Conservation (phyloP, 176 grass and related monocot genomes). For the Juncus inflexus region DNA sequence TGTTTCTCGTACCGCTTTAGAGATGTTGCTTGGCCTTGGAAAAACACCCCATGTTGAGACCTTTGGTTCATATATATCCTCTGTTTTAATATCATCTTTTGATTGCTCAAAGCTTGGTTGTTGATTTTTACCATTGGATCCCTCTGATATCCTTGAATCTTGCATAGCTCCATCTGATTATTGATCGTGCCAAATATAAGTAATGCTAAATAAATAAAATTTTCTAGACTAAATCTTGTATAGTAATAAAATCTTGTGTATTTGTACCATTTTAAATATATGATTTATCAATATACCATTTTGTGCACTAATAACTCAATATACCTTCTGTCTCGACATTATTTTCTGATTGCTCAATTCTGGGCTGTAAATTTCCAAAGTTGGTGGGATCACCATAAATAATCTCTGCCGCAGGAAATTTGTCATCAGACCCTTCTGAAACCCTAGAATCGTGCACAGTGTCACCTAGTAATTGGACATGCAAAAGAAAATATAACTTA, state of each 20-base stretch:
- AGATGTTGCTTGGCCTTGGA: slow-evolving; percentile 45
- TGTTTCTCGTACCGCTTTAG: slow-evolving; percentile 37
- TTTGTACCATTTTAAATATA: no score
- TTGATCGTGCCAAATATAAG: no score
- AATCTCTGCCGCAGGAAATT: slow-evolving; percentile 35
- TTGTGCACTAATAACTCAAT: no score
- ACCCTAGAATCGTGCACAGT: slow-evolving; percentile 23
- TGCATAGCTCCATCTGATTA: no score
- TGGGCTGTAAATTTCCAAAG: slow-evolving; percentile 22
- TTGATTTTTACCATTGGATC: no score
- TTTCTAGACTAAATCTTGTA: no score
- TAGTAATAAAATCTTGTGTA: no score
- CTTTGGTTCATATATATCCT: slow-evolving; percentile 32
- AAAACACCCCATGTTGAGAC: slow-evolving; percentile 55
- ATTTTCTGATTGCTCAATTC: slow-evolving; percentile 19
- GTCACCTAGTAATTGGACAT: slow-evolving; percentile 14
- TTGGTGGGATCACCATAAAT: slow-evolving; percentile 46
- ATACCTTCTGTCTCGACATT: neutral
- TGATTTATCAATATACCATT: no score
- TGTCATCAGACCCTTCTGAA: slow-evolving; percentile 17
- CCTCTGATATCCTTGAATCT: no score
- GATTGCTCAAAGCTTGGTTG: slow-evolving; percentile 5
- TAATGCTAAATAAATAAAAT: no score
- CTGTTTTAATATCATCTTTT: slow-evolving; percentile 19
- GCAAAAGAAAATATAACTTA: slow-evolving; percentile 5